Conservation (phyloP, 257 asterid species). For the Primulina tabacum region DNA sequence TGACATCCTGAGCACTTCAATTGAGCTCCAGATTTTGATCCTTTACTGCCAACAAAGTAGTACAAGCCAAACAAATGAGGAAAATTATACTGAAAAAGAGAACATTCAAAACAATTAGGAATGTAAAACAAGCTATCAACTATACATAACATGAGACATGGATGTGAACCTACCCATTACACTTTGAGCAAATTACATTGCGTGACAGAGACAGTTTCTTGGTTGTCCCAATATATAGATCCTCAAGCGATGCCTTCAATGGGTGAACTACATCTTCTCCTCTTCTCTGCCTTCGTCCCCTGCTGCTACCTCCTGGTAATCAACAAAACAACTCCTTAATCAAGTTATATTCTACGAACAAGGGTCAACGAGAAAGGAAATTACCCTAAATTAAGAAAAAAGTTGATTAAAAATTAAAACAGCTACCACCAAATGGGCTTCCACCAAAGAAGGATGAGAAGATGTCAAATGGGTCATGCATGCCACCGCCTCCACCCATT, state of each 20-base stretch:
- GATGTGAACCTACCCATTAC: conserved; percentile 52
- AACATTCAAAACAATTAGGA: no score
- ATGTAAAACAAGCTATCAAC: not conserved
- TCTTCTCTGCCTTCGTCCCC: conserved; percentile 68
- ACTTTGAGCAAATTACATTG: conserved; percentile 60
- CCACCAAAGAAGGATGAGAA: conserved; percentile 36
- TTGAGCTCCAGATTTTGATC: conserved; percentile 69
- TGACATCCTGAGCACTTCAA: conserved; percentile 60
- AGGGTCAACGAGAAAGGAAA: not conserved
- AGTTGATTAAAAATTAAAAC: not conserved
- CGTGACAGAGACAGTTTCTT: conserved; percentile 67
- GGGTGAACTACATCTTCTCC: conserved; percentile 74
- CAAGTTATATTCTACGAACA: not conserved
- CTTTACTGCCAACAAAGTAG: conserved; percentile 40
- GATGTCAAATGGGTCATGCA: conserved; percentile 35
- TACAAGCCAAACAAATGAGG: not conserved
- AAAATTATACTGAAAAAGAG: not conserved
- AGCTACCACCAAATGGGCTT: conserved; percentile 50
- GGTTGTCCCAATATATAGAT: conserved; percentile 47
- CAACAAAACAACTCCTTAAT: not conserved
- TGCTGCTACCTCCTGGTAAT: conserved; percentile 48
- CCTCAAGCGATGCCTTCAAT: conserved; percentile 64
- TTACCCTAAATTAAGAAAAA: not conserved
- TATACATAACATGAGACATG: not conserved
- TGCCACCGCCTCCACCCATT: conserved; percentile 35